Base-by-base conservation (phyloP, 257 asterid species). In the Cynanchum wilfordii region DNA sequence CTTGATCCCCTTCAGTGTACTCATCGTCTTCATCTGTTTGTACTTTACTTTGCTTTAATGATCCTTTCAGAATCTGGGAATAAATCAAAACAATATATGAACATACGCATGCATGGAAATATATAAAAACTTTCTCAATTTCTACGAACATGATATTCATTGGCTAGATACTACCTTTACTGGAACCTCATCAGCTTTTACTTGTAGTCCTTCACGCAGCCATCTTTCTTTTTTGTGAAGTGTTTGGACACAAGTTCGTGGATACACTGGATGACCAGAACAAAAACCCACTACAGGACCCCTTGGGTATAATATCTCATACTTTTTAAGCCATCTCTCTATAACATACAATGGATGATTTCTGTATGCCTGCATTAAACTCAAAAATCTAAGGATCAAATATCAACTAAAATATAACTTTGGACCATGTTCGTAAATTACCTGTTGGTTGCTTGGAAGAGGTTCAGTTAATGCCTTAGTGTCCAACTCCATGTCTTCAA, bases 401-500 rank as follows among this genome's bases (percentile, higher is more conserved):
- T 16, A 38, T 5, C 25, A 69, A 47, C 33, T 47, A 36, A 60
- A 24, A 51, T 10, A 69, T 44, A 63, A 36, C 30, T 71, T 42
- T 57, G 42, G 75, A 71, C 62, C 62, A 58, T 60, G 69, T 74
- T 49, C 52, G 40, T 25, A 27, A 50, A 80, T 47, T 79, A 86
- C 98, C 84, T 89, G 99, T 87, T 94, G 99, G 85, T 91, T 94
- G 63, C 96, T 88, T 17, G 99, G 99, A 75, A 94, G 96, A 57
- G 98, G 98, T 87, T 94, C 99, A 50, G 96, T 94, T 44, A 94
- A 81, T 77, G 97, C 95, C 89, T 95, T 87, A 67, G 96, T 94
- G 84, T 87, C 92, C 81, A 94, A 85, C 88, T 94, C 99, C 91
- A 91, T 85, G 70, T 94, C 99, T 87, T 94, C 97, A 62, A 93